Evolutionary conservation across 148 eudicot species (phyloP).

Genomic region (Tetragonia tetragonoides): DNA sequence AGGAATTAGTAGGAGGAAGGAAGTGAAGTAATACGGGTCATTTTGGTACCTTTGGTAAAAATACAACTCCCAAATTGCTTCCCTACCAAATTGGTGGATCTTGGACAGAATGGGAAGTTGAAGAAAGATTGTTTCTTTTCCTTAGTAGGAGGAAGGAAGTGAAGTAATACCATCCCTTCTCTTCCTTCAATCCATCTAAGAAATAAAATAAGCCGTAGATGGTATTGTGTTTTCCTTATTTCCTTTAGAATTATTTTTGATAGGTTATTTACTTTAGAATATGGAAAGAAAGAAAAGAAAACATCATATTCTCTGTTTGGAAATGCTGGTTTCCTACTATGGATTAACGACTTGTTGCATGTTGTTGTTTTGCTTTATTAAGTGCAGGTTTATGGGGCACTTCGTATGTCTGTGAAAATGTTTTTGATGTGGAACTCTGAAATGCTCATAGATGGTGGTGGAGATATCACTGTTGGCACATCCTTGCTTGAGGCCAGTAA

Average conservation of each 20-base stretch:
- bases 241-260: no score
- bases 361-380: conserved; percentile 20
- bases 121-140: background rate
- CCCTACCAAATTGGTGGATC: background rate
- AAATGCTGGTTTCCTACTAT: background rate
- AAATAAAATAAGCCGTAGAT: no score
- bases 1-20: background rate
- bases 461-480: conserved; percentile 71
- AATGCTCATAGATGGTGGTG: conserved; percentile 81
- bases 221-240: background rate
- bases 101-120: background rate
- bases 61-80: background rate
- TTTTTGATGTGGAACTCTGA: conserved; percentile 98
- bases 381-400: conserved; percentile 96
- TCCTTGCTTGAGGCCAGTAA: conserved; percentile 95
- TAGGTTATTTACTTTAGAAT: no score
- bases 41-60: background rate
- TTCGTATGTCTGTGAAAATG: conserved; percentile 96
- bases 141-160: no score
- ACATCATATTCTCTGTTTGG: background rate
- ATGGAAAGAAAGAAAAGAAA: background rate
- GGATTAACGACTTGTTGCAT: conserved; percentile 7
- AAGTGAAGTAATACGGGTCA: background rate
- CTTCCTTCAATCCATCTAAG: no score
- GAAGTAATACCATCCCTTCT: no score